Base-by-base conservation (phyloP, 108 stramenopile genomes). In the Nitzschia sp. region DNA sequence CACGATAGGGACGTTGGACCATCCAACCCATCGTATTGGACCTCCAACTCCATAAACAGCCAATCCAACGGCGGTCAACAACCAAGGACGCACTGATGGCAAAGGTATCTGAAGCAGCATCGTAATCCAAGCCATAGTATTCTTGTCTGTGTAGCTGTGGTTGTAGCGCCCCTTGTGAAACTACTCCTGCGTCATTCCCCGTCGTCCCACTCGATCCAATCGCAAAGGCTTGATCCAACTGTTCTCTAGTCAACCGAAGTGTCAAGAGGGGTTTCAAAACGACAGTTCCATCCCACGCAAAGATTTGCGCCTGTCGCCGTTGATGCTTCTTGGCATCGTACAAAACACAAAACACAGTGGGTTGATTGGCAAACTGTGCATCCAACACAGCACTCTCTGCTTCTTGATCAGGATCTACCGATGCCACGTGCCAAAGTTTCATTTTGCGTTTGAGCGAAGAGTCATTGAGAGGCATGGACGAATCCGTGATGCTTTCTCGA, bases 11-110 rank as follows among this genome's bases (percentile, higher is more conserved):
- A 8, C 71, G 21, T 66, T 71, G 63, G 41, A 76, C 41, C 48
- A 69, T 58, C 68, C 53, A 64, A 10, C 75, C 68, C 38, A 76
- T 34, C 1, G 68, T 46, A 29, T 76, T 57, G 22, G 53, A 21
- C 40, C 75, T 61, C 75, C 75, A 76, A 59, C 58, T 69, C 75
- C 75, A 76, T 6, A 69, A 40, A 62, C 73, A 74, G 6, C 73
- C 73, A 44, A 67, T 15, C 73, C 73, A 74, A 0, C 54, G 60
- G 0, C 14, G 9, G 29, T 61, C 38, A 1, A n/a, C 37, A 15
- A 48, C 55, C 20, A 14, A 46, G 34, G 15, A 29, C 3, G 37
- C 37, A 70, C 63, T 77, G 37, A 77, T 70, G 2, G 69, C 58
- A 53, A 77, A 70, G 3, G 69, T 70, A 60, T 65, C 69, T 3